Evolutionary conservation across 1,284 basidiomycete genomes (phyloP), one percentile per base, ranked within the genome.

Genomic region (Apiotrichum mycotoxinovorans): DNA sequence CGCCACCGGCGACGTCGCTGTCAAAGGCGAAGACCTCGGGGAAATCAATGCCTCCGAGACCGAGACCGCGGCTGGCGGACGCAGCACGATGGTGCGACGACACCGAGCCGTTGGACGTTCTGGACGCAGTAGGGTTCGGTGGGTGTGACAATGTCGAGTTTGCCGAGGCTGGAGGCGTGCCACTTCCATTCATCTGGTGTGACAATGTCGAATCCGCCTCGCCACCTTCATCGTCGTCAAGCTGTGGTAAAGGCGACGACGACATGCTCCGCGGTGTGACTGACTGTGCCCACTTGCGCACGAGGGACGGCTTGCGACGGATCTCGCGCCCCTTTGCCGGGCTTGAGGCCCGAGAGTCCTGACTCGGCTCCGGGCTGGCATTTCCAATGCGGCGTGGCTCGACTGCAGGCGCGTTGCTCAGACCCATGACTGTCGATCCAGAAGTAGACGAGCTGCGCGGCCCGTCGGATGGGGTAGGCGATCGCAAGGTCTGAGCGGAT

Each of bases 261-360:
- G 18, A 11, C 2, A 25, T 15, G 30, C 34, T 48, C 30, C 46
- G 30, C 10, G 46, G 33, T 11, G 47, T 40, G 26, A 58, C 60
- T 22, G 53, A 51, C 3, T 45, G 30, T 3, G 60, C 60, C 60
- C 60, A 62, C 42, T 62, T 62, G 52, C 60, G 60, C 40, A 62
- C 57, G 0, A 62, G 48, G 0, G 60, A 62, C 14, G 60, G 54
- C 37, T 58, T 58, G 14, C 60, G 54, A 7, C 54, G 30, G 22
- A 62, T 33, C 23, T 56, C 49, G 17, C 43, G 50, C 1, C 54
- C 27, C 23, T 37, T 55, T 40, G 48, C 50, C 9, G 40, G 50
- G 8, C 33, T 30, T 11, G 2, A 17, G 30, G 23, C 27, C 20
- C 20, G 14, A 30, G 44, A 11, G 33, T 41, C 14, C 40, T 20